These are phyloP conservation scores for Pseudogymnoascus sp. DNA, from an alignment of 2,329 filamentous ascomycete species.

Conservation along the genomic window DNA sequence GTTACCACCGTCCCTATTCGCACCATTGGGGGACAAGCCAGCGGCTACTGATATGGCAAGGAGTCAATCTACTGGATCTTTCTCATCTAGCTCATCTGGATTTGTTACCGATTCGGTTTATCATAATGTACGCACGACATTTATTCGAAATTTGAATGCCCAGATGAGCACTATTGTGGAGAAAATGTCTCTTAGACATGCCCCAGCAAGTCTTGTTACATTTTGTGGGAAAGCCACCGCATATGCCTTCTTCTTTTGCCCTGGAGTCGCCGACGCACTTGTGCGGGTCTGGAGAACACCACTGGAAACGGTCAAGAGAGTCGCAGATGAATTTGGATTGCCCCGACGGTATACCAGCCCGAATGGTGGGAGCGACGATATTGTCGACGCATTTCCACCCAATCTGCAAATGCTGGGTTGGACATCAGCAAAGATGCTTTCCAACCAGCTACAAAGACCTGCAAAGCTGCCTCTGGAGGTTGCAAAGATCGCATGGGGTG, in stretches of 20 bases:
- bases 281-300: constrained; percentile 59
- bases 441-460: constrained; percentile 48
- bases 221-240: constrained; percentile 68
- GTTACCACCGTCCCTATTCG: constrained; percentile 50
- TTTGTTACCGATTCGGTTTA: constrained; percentile 63
- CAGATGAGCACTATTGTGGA: constrained; percentile 68
- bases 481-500: constrained; percentile 58
- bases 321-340: constrained; percentile 52
- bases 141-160: constrained; percentile 60
- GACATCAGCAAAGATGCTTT: constrained; percentile 47
- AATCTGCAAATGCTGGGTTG: constrained; percentile 55
- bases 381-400: constrained; percentile 31
- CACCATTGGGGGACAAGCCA: constrained; percentile 40
- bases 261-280: constrained; percentile 61
- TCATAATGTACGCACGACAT: constrained; percentile 65
- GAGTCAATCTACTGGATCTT: constrained; percentile 42
- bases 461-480: constrained; percentile 50
- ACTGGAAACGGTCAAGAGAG: constrained; percentile 50
- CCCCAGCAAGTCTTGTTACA: constrained; percentile 48
- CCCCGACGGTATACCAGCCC: constrained; percentile 40
- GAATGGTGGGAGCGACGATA: constrained; percentile 24
- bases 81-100: constrained; percentile 53
- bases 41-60: constrained; percentile 19
- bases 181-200: constrained; percentile 61
- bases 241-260: constrained; percentile 69